Evolutionary conservation across 768 basidiomycete genomes (phyloP), one percentile per base, ranked within the genome.

Genomic region (Rubroboletus satanas): DNA sequence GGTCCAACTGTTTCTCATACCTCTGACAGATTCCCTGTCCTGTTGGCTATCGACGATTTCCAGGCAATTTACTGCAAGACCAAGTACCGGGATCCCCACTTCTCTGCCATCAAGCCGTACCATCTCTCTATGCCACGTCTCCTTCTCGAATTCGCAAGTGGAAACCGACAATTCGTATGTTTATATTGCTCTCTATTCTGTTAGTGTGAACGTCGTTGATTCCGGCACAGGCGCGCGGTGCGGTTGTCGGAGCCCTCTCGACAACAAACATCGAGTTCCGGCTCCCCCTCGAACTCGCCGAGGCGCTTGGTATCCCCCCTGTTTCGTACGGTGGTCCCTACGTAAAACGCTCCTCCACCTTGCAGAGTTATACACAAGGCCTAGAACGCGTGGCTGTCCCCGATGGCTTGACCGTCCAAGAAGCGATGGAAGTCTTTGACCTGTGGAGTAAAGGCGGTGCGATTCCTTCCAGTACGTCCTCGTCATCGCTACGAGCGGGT

Each of bases 1-100:
- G 4, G 18, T n/a, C 15, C 5, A 17, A 33, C 35, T 26, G 15
- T 21, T 46, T 38, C 21, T 37, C 44, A 49, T 51, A 49, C 17
- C 26, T 47, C 47, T 21, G 50, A 10, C 55, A 93, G 91, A 42
- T 74, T 77, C 62, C 92, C 92, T 0, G 87, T 96, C 2, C 67
- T 97, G 7, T 73, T 95, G 31, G 93, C 93, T 0, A 76, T 95
- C 1, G 94, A 97, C 60, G 93, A 96, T 62, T 83, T 91, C 68
- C 94, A 96, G 68, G 79, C 90, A 0, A 70, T 97, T 26, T 93
- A 90, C 63, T 75, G 80, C 65, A 74, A 71, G 42, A 82, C 87
- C 0, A 65, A 73, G 28, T 95, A 95, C 72, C 81, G 83, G 26
- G 85, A 90, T 53, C 88, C 88, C 12, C 83, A 85, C 41, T 91